phyloP scores from a whole-genome alignment of 139 green algal species.

The Closterium sp. region DNA sequence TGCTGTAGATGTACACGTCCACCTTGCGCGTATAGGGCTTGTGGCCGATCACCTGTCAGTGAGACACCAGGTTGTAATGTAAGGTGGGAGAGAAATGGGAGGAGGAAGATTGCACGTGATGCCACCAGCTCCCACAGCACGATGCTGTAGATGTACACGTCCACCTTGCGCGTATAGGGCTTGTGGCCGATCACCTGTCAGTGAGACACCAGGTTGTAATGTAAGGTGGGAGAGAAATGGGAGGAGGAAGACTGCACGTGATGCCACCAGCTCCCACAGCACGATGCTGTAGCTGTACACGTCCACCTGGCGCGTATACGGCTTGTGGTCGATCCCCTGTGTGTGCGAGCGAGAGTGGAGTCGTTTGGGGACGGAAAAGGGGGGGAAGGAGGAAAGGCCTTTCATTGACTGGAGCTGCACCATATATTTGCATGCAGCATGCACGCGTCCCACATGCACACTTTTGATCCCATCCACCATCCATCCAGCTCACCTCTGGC shows the following conservation, averaged over 20 bases:
- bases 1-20: constrained; percentile 88
- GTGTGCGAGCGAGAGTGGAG: too few relatives aligned
- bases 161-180: constrained; percentile 59
- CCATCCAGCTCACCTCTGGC: constrained; percentile 73
- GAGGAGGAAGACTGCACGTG: too few relatives aligned
- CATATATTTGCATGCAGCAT: too few relatives aligned
- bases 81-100: too few relatives aligned
- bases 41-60: constrained; percentile 28
- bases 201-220: too few relatives aligned
- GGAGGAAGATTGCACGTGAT: too few relatives aligned
- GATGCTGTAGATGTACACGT: constrained; percentile 89
- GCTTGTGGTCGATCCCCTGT: constrained; percentile 25
- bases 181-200: constrained; percentile 37
- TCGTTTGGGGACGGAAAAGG: too few relatives aligned
- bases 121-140: constrained; percentile 84
- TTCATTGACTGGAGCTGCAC: too few relatives aligned
- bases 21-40: constrained; percentile 58
- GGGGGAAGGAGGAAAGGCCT: too few relatives aligned
- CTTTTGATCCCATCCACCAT: not conserved
- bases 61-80: too few relatives aligned
- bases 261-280: constrained; percentile 81
- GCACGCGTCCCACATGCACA: not conserved
- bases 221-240: too few relatives aligned
- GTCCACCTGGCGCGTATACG: constrained; percentile 68
- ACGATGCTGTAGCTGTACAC: constrained; percentile 88